Percentiles rank a stretch among this genome's conserved stretches.
Conservation (phyloP, 345 rosid genomes). For the Citrus sinensis region DNA sequence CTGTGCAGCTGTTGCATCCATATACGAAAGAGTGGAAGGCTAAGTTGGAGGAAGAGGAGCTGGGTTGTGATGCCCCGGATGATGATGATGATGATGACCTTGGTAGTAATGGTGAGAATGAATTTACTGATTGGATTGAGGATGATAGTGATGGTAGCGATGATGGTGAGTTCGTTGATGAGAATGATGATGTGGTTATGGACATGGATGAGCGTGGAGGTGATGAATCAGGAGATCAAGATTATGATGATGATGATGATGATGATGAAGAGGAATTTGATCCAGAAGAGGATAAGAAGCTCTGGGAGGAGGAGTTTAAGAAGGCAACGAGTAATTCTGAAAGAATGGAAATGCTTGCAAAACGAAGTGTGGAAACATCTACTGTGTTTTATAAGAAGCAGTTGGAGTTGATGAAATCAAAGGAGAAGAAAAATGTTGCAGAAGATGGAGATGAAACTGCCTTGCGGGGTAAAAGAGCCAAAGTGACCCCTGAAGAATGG, state of each 20-base stretch:
- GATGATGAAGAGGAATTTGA: constrained; percentile 33
- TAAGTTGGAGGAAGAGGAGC: constrained; percentile 88
- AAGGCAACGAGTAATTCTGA: constrained; percentile 62
- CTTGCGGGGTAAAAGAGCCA: constrained; percentile 65
- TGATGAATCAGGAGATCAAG: constrained; percentile 22
- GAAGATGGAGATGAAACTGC: constrained; percentile 66
- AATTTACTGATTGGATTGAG: constrained; percentile 63
- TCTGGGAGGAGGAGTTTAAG: constrained; percentile 71
- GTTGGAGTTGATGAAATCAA: constrained; percentile 37
- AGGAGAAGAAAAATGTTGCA: constrained; percentile 15
- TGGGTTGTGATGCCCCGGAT: constrained; percentile 97
- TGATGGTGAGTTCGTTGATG: constrained; percentile 26
- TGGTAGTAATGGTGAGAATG: constrained; percentile 26
- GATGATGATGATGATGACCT: constrained; percentile 52
- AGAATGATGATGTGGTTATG: constrained; percentile 34
- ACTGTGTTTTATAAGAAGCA: constrained; percentile 51
- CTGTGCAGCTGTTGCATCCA: constrained; percentile 71
- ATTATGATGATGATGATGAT: background rate
- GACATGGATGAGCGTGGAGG: constrained; percentile 37
- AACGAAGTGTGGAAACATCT: constrained; percentile 49
- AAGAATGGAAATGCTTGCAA: constrained; percentile 73
- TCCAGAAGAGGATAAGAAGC: constrained; percentile 48
- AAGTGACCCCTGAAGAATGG: constrained; percentile 82
- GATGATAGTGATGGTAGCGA: constrained; percentile 41
- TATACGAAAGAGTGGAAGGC: constrained; percentile 93